phyloP scores from a whole-genome alignment of 2,329 filamentous ascomycete genomes.

The Venturia aucupariae region DNA sequence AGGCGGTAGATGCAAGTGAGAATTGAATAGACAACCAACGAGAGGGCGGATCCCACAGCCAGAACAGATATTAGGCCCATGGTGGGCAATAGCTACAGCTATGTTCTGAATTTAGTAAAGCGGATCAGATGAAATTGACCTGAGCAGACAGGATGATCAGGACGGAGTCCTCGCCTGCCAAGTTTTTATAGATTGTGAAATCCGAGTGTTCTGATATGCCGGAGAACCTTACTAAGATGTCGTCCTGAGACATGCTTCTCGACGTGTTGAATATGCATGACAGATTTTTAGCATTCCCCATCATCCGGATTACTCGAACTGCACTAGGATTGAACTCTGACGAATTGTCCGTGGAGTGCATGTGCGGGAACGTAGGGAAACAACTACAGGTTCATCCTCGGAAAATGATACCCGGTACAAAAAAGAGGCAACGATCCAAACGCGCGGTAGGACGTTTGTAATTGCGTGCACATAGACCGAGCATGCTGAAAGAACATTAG shows the following conservation, averaged over 20 bases:
- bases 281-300: not conserved
- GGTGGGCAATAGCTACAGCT: not conserved
- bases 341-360: not conserved
- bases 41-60: not conserved
- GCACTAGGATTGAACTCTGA: not conserved
- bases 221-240: not conserved
- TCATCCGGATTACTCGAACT: not conserved
- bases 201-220: constrained; percentile 10
- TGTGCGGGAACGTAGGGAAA: not conserved
- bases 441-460: no score
- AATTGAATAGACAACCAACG: constrained; percentile 4
- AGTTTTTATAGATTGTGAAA: not conserved
- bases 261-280: not conserved
- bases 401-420: not conserved
- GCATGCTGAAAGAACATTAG: not conserved
- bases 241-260: not conserved
- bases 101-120: not conserved
- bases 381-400: not conserved
- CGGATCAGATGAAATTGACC: not conserved
- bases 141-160: not conserved
- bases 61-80: constrained; percentile 6
- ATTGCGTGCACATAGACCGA: no score
- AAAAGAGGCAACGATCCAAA: not conserved
- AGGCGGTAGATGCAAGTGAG: constrained; percentile 10
- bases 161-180: not conserved